Conservation (phyloP, 1,139 yeast genomes). For the Saccharomyces uvarum region DNA sequence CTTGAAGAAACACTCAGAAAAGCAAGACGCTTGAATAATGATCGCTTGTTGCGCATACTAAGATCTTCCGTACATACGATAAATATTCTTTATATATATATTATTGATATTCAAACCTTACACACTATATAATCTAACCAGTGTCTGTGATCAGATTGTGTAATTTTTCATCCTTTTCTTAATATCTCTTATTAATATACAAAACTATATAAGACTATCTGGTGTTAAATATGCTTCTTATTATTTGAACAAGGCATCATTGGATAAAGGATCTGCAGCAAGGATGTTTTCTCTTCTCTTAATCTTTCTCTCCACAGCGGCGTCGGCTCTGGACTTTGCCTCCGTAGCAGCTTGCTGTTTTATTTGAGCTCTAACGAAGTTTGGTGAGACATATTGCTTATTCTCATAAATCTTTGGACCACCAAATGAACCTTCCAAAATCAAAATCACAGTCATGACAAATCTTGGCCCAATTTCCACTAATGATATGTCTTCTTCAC, state of each 20-base stretch:
- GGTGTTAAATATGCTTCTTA: slow-evolving; percentile 3
- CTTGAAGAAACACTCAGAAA: slow-evolving; percentile 24
- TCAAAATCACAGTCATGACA: slow-evolving; percentile 84
- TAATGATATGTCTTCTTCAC: slow-evolving; percentile 54
- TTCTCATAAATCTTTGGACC: slow-evolving; percentile 97
- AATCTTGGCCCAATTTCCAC: slow-evolving; percentile 97
- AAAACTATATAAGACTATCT: neutral
- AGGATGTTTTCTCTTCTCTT: slow-evolving; percentile 69
- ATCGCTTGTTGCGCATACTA: slow-evolving; percentile 30
- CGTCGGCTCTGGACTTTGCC: slow-evolving; percentile 72
- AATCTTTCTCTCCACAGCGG: slow-evolving; percentile 67
- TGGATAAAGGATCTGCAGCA: slow-evolving; percentile 77
- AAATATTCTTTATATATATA: slow-evolving; percentile 2
- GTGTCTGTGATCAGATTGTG: neutral
- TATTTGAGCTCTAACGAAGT: slow-evolving; percentile 83
- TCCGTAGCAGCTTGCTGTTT: slow-evolving; percentile 74
- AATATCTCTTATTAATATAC: neutral
- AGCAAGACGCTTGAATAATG: neutral
- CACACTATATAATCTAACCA: neutral
- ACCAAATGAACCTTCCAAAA: slow-evolving; percentile 93
- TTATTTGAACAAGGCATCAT: slow-evolving; percentile 64
- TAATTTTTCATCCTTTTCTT: neutral
- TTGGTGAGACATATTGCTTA: slow-evolving; percentile 93
- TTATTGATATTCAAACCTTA: neutral
- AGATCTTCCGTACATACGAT: neutral